Evolutionary conservation across 2,329 filamentous ascomycete species (phyloP).

Genomic region (Alternaria rosae): DNA sequence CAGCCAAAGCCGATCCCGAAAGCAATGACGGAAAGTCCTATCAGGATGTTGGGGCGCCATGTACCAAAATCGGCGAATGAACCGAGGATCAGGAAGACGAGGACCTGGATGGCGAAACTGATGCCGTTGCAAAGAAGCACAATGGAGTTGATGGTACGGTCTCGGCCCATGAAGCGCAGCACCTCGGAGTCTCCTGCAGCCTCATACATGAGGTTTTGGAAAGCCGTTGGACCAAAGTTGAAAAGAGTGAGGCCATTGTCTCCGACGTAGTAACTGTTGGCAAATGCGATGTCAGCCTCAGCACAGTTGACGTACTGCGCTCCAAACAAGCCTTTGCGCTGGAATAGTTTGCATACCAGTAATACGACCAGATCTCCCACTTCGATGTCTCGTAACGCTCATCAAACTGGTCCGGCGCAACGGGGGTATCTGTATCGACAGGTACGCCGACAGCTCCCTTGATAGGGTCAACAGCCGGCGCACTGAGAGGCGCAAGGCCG

Average conservation of each 20-base stretch:
- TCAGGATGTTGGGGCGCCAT: constrained; percentile 66
- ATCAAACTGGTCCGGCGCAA: constrained; percentile 64
- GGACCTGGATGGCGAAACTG: constrained; percentile 71
- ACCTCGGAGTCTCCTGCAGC: constrained; percentile 63
- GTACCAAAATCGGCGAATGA: constrained; percentile 69
- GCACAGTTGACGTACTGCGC: background rate
- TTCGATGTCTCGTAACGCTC: constrained; percentile 60
- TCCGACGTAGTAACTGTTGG: constrained; percentile 67
- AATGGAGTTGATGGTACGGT: constrained; percentile 50
- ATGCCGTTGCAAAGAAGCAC: constrained; percentile 72
- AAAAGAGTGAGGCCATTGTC: constrained; percentile 68
- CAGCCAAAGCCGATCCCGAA: constrained; percentile 71
- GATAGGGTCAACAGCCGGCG: constrained; percentile 26
- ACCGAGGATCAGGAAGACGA: constrained; percentile 62
- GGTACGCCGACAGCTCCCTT: constrained; percentile 30
- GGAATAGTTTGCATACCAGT: constrained; percentile 47
- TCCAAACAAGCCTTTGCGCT: background rate
- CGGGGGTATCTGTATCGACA: constrained; percentile 49
- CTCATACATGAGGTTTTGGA: constrained; percentile 69
- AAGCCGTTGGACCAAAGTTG: constrained; percentile 59
- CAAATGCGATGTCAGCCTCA: constrained; percentile 4
- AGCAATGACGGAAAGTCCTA: constrained; percentile 58
- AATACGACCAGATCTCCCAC: constrained; percentile 66
- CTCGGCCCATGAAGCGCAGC: constrained; percentile 63
- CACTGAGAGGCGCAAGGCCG: constrained; percentile 30